Conservation (phyloP, 2,329 filamentous ascomycete species). For the Pseudogymnoascus sp. region DNA sequence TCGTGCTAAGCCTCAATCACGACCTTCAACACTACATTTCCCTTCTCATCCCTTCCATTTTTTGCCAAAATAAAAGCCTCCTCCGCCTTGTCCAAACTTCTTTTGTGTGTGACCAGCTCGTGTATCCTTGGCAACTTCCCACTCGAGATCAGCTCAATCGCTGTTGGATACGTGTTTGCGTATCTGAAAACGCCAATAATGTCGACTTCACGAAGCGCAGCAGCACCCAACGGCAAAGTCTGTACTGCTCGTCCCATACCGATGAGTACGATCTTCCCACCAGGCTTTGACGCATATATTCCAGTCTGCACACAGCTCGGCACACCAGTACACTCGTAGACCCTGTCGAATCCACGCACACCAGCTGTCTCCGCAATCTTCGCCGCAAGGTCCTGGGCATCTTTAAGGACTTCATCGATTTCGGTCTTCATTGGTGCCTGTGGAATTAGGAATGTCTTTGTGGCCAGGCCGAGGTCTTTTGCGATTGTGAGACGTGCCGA, state of each 20-base stretch:
- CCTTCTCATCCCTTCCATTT: slow-evolving; percentile 58
- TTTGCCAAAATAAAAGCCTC: slow-evolving; percentile 64
- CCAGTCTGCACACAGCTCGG: slow-evolving; percentile 66
- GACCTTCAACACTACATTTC: slow-evolving; percentile 66
- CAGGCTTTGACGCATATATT: slow-evolving; percentile 63
- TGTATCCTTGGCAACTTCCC: slow-evolving; percentile 55
- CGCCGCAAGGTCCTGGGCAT: not conserved
- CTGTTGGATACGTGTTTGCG: slow-evolving; percentile 65
- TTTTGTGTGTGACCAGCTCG: slow-evolving; percentile 65
- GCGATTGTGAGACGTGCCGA: not conserved
- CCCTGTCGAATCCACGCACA: not conserved
- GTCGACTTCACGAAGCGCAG: slow-evolving; percentile 67
- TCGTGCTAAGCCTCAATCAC: slow-evolving; percentile 47
- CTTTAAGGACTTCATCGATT: not conserved
- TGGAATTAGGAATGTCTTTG: not conserved
- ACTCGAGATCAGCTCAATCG: slow-evolving; percentile 52
- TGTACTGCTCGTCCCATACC: slow-evolving; percentile 75
- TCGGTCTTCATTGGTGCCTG: not conserved
- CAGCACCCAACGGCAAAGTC: slow-evolving; percentile 64
- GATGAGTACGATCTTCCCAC: slow-evolving; percentile 67
- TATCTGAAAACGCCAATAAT: slow-evolving; percentile 74
- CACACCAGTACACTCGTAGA: slow-evolving; percentile 57
- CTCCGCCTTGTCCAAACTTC: slow-evolving; percentile 53
- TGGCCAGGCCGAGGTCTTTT: not conserved
- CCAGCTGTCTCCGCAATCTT: not conserved